Conservation (phyloP, 2,329 filamentous ascomycete genomes). For the Fusarium sp. region DNA sequence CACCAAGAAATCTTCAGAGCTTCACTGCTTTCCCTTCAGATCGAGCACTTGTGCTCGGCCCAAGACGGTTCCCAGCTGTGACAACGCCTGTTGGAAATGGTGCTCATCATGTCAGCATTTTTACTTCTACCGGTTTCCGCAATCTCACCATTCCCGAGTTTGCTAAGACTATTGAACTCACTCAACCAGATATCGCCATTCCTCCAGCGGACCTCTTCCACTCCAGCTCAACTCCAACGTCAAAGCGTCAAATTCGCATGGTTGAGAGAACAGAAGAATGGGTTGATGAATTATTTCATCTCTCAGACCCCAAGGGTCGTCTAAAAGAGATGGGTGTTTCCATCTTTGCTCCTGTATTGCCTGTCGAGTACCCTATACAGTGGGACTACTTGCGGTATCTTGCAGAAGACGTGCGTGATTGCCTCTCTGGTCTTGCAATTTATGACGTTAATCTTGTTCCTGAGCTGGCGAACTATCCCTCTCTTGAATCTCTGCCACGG, state of each 20-base stretch:
- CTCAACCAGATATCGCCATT: slow-evolving; percentile 83
- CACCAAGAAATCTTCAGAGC: slow-evolving; percentile 70
- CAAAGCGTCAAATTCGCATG: slow-evolving; percentile 84
- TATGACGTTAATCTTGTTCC: slow-evolving; percentile 78
- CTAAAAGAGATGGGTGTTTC: slow-evolving; percentile 47
- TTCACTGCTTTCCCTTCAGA: slow-evolving; percentile 79
- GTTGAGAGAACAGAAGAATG: slow-evolving; percentile 85
- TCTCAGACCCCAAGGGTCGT: slow-evolving; percentile 41
- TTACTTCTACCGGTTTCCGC: slow-evolving; percentile 88
- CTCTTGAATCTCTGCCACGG: slow-evolving; percentile 72
- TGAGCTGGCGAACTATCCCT: slow-evolving; percentile 65
- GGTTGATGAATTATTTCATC: slow-evolving; percentile 72
- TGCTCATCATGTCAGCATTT: slow-evolving; percentile 75
- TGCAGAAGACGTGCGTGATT: slow-evolving; percentile 65
- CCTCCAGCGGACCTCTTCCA: slow-evolving; percentile 76
- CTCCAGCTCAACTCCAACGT: slow-evolving; percentile 61
- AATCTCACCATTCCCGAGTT: slow-evolving; percentile 76
- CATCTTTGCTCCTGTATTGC: slow-evolving; percentile 75
- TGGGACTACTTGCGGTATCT: slow-evolving; percentile 82
- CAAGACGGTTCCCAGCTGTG: slow-evolving; percentile 81
- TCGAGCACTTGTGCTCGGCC: slow-evolving; percentile 75
- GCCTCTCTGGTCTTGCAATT: slow-evolving; percentile 76
- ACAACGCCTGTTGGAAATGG: slow-evolving; percentile 76
- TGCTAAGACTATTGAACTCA: slow-evolving; percentile 66
- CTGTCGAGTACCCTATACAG: slow-evolving; percentile 78